Evolutionary conservation across 1,284 basidiomycete species (phyloP), one percentile per base, ranked within the genome.

Genomic region (Kwoniella shivajii): DNA sequence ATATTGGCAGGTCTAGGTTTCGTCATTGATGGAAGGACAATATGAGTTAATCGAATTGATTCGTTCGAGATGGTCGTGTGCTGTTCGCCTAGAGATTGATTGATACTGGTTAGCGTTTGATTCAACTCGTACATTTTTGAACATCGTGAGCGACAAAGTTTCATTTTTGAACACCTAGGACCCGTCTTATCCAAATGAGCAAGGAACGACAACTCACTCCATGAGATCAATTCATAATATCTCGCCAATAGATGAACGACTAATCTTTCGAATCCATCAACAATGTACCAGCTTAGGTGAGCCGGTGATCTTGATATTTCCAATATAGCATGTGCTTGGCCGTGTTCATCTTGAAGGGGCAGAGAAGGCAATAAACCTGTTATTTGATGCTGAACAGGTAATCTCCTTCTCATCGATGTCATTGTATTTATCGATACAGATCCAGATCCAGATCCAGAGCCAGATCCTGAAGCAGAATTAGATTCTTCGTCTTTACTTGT

Each of bases 211-310:
- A 30, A 70, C 73, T 67, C 57, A 74, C 75, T 76, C 71, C 74
- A 78, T 18, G 75, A 74, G 9, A 73, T 51, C 9, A 77, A 64
- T 41, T 76, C 73, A 41, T 77, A 78, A 51, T 78, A 78, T 27
- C 77, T 57, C 14, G 61, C 65, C 4, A 78, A 50, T 4, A 78
- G 63, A 54, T 78, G 77, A 1, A 77, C 66, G 10, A 78, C 69
- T 24, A 77, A 57, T 31, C 77, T 55, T 45, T 78, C 77, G 48
- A 75, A 78, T 11, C 63, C 59, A 38, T 78, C 76, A 13, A 68
- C 54, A 0, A 76, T 61, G 2, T 67, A 64, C 74, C 74, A 75
- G 10, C 71, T 68, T 9, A 77, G 34, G 65, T 78, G 76, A 13
- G 68, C 75, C 2, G 74, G 68, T 9, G 71, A 70, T 18, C 75